Evolutionary conservation across 257 asterid genomes (phyloP), one percentile per base, ranked within the genome.

Genomic region (Primulina tabacum): DNA sequence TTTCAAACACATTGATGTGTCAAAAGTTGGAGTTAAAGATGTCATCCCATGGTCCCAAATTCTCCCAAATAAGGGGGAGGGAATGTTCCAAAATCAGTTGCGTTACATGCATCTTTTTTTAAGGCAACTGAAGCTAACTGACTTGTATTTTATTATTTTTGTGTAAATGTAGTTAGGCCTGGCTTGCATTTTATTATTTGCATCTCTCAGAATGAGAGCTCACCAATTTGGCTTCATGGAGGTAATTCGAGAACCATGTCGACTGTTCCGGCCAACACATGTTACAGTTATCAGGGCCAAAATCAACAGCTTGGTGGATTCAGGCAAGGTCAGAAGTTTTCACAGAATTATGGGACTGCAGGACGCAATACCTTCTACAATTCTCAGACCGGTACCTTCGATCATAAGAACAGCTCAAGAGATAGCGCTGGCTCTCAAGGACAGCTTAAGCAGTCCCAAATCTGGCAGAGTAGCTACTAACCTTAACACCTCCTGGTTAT

Each of bases 151-250:
- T n/a, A n/a, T n/a, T n/a, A 11, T 67, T 38, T 26, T 55, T 35
- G 65, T 40, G 12, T 71, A 5, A 35, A 16, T 62, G 32, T 57
- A 35, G 28, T 34, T 50, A 26, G 37, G 68, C 14, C 60, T 72
- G 58, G 47, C 65, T 50, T 65, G 18, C 24, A 37, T 50, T 9
- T 33, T 29, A n/a, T 65, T 34, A 35, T 65, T 61, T 33, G 12
- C 69, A 34, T 65, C 75, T 30, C 50, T 52, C 90, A 94, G 97
- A 89, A 65, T 32, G 97, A 91, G 60, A 93, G 79, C 77, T 71
- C 91, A 2, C 89, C 84, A 6, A 78, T 88, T 96, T 91, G 96
- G 97, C 89, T 86, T 70, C 97, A 94, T 2, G 96, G 96, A 47
- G 82, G 77, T 28, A 89, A 92, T 63, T 86, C 97, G 2, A 80